Evolutionary conservation across 805 yeast genomes (phyloP), one percentile per base, ranked within the genome.

Genomic region (Starmerella cellae): DNA sequence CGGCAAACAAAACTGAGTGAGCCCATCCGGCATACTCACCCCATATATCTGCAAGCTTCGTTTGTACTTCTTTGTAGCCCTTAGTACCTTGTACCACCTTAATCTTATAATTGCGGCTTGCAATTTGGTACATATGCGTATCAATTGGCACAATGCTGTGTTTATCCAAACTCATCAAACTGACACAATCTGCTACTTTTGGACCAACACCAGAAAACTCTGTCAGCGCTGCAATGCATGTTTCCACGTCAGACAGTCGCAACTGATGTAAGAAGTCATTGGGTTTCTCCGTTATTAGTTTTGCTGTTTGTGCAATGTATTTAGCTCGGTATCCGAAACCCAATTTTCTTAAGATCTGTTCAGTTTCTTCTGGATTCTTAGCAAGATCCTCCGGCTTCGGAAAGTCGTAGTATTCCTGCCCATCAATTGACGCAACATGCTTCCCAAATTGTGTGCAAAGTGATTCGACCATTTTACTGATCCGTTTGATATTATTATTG

Each of bases 11-110:
- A 10, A 88, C 84, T n/a, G 88, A 80, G 55, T 88, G 98, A 0
- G 97, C 97, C 98, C 98, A 91, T 0, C 98, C 98, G 2, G 98
- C 96, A 57, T 80, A 81, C 1, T 72, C 73, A 0, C 95, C 96
- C 88, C 95, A 91, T 35, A 77, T 62, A 0, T 68, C 67, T 35
- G 70, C 67, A 57, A 88, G 77, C 56, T 69, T 73, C 8, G 56
- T 54, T 35, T 84, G 67, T 5, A 84, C 79, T 19, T 68, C 65
- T 31, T 64, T 70, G 56, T 79, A 79, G 4, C 69, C 60, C 23
- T 62, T 67, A 38, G 68, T 68, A 10, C 50, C 47, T 46, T 67
- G 74, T 22, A 35, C 40, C 10, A 46, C 50, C 34, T 46, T 50
- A 60, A 79, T 60, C 50, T 73, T 73, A 60, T 84, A 88, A 57